Evolutionary conservation across 257 asterid genomes (phyloP), one percentile per base, ranked within the genome.

Genomic region (Lycium ferocissimum): DNA sequence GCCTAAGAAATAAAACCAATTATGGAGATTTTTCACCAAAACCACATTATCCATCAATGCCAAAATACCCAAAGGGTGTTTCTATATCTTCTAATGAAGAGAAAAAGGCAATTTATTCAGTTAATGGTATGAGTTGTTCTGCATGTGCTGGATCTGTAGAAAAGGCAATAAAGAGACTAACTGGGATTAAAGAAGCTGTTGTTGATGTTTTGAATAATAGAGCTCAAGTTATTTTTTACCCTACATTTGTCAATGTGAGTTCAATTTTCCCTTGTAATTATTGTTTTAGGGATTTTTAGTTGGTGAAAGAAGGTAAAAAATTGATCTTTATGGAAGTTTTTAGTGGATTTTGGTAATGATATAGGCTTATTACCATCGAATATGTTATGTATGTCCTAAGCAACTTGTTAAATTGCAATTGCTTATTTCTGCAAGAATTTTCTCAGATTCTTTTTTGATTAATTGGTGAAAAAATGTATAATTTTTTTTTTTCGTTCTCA

Each of bases 101-200:
- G 15, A 89, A 90, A 70, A 90, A 83, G 57, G 97, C 97, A 5
- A 7, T 92, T n/a, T 94, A 90, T 84, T 89, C 95, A 0, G 98
- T 95, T 53, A 80, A 86, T 49, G 98, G 98, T 51, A 95, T 94
- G 98, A 91, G 96, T 80, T 95, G 98, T 90, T 91, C 98, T 85
- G 98, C 98, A 79, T 95, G 98, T 85, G 93, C 98, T 13, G 97
- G 91, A 13, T 92, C 98, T 45, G 98, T 95, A 7, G 98, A 93
- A 83, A 95, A 93, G 87, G 98, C 98, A 86, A 89, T 93, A 53
- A 95, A 92, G 63, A 92, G 97, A 57, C 98, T 92, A 79, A 92
- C 98, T 4, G 98, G 98, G 33, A 94, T 95, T 85, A 89, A 86
- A 83, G 97, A 95, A 78, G 97, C 95, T 54, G 94, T 84, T n/a